Percentiles rank a stretch among this genome's conserved stretches.
These are phyloP conservation scores for Trichoderma oligosporum DNA, from an alignment of 2,329 filamentous ascomycete species.

Conservation along the genomic window DNA sequence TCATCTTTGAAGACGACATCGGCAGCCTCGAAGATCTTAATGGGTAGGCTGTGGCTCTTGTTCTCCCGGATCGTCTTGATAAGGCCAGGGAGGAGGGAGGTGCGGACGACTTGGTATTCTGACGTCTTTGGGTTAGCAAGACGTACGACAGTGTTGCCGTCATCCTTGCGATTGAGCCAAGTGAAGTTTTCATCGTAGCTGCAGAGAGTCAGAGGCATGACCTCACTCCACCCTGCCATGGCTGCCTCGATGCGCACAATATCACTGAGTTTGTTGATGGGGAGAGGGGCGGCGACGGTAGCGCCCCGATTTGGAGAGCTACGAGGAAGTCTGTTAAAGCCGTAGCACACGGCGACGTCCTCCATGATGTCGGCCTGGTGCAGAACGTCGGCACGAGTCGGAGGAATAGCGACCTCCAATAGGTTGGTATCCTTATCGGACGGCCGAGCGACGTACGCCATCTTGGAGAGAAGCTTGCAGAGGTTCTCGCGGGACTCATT, in stretches of 20 bases:
- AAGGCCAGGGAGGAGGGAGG: conserved; percentile 77
- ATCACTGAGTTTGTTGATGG: conserved; percentile 91
- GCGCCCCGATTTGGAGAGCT: conserved; percentile 81
- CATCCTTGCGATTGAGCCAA: conserved; percentile 87
- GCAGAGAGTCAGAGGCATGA: conserved; percentile 93
- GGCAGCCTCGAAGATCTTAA: conserved; percentile 88
- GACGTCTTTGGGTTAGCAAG: conserved; percentile 90
- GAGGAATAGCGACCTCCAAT: conserved; percentile 77
- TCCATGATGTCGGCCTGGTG: conserved; percentile 99
- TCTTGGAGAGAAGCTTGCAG: conserved; percentile 76
- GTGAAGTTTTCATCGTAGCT: conserved; percentile 97
- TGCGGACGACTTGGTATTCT: conserved; percentile 91
- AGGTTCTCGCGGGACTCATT: conserved; percentile 69
- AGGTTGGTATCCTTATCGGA: conserved; percentile 66
- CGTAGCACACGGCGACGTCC: conserved; percentile 92
- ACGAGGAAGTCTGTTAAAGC: conserved; percentile 92
- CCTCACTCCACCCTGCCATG: conserved; percentile 94
- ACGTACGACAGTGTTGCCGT: conserved; percentile 75
- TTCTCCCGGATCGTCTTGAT: conserved; percentile 94
- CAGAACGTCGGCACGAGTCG: conserved; percentile 88
- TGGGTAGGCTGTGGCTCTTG: conserved; percentile 80
- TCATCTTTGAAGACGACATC: conserved; percentile 91
- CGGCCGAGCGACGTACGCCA: conserved; percentile 80
- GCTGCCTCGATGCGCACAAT: conserved; percentile 86
- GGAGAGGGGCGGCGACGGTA: conserved; percentile 79